phyloP scores from a whole-genome alignment of 441 rosid genomes.

The Euphorbia celastroides region DNA sequence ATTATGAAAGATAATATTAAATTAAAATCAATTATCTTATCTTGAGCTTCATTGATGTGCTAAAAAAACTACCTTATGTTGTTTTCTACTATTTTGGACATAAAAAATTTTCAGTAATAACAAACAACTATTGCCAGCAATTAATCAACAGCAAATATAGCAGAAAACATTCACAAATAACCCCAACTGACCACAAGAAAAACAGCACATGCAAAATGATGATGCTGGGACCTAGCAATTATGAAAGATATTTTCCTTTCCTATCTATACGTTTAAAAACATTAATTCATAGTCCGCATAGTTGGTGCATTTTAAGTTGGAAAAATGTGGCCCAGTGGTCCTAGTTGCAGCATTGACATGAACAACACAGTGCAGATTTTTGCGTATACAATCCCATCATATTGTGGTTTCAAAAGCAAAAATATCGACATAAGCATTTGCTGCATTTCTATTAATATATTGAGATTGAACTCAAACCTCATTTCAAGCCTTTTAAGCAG shows the following conservation, averaged over 20 bases:
- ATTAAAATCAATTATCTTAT: not conserved
- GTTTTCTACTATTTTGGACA: no score
- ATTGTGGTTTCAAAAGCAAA: no score
- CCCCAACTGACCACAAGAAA: not conserved
- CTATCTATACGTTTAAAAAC: no score
- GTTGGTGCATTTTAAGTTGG: no score
- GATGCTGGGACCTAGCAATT: not conserved
- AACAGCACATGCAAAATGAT: not conserved
- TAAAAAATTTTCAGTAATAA: no score
- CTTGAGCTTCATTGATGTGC: not conserved
- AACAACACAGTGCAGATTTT: not conserved
- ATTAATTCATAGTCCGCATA: no score
- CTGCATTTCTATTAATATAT: not conserved
- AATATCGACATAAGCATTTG: no score
- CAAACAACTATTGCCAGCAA: no score
- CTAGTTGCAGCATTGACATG: not conserved
- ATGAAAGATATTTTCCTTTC: not conserved
- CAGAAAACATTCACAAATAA: no score
- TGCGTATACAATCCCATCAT: not conserved
- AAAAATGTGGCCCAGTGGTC: not conserved
- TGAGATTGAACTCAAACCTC: not conserved
- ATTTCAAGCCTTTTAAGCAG: conserved; percentile 12
- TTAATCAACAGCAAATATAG: no score
- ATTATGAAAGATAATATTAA: not conserved
- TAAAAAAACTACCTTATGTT: not conserved